Base-by-base conservation (phyloP, 2,329 filamentous ascomycete species). In the Orbilia javanica region DNA sequence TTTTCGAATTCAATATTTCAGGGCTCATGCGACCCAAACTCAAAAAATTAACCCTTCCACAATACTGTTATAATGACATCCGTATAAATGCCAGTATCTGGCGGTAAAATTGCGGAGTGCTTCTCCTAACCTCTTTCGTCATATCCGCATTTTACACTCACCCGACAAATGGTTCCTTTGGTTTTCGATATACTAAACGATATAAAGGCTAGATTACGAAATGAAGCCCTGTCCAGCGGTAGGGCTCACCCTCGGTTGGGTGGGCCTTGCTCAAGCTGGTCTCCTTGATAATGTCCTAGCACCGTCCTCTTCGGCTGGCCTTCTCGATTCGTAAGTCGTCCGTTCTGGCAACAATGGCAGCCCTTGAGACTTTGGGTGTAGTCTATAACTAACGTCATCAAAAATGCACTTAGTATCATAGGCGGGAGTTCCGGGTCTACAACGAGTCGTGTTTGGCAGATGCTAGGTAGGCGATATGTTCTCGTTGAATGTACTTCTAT, bases 201-300 rank as follows among this genome's bases (percentile, higher is more conserved):
- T 11, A 2, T 46, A 29, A 48, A 20, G 60, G 39, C 31, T 25
- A 64, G 27, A 64, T 48, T 15, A 64, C 39, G 39, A 48, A 64
- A 48, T 46, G 39, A 64, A 64, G 60, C 36, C 39, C 15, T 29
- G 18, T 64, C 31, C 39, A 34, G 44, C 36, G 25, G 60, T 64
- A 64, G 36, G 60, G 60, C 60, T 48, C 44, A 20, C 60, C 22
- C 39, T 64, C 3, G 20, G 36, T 15, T 42, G 60, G 60, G 60
- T 48, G 60, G 39, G 60, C 60, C 60, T 46, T 31, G 60, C 31
- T 46, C 36, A 64, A 46, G 60, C 60, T 39, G 53, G 53, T 15
- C 53, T 60, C 20, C 53, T 60, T 8, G 53, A 60, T 25, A 39
- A 25, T 60, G 20, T 60, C 8, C 31, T 60, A 15, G 53, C 53